phyloP scores from a whole-genome alignment of 805 yeast species.

The Lachancea quebecensis region DNA sequence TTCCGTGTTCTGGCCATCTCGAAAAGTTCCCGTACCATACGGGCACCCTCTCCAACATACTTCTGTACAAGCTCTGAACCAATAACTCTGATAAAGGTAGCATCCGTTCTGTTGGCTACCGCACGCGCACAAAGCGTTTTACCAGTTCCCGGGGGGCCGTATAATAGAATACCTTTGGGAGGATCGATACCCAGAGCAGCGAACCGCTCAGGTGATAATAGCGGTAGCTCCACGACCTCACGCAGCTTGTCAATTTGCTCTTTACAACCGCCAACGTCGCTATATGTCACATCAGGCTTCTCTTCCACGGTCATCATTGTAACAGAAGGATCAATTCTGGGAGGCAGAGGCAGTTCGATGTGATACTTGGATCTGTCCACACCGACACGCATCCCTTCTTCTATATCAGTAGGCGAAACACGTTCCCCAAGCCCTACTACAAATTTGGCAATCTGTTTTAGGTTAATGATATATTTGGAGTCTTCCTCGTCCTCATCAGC shows the following conservation, averaged over 20 bases:
- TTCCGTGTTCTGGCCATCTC: constrained; percentile 99
- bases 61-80: constrained; percentile 98
- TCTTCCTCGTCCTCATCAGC: constrained; percentile 68
- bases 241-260: constrained; percentile 95
- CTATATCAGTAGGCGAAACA: constrained; percentile 97
- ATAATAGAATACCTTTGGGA: constrained; percentile 92
- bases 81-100: constrained; percentile 95
- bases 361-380: constrained; percentile 96
- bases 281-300: constrained; percentile 97
- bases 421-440: constrained; percentile 95
- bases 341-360: constrained; percentile 95
- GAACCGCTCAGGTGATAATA: constrained; percentile 92
- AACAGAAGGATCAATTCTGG: constrained; percentile 94
- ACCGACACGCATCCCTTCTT: constrained; percentile 99
- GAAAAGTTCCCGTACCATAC: constrained; percentile 97
- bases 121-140: constrained; percentile 98
- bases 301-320: constrained; percentile 99
- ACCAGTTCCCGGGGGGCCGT: constrained; percentile 99
- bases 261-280: constrained; percentile 98
- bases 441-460: constrained; percentile 96
- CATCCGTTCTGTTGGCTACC: constrained; percentile 98
- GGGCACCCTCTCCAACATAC: constrained; percentile 99
- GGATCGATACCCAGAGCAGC: constrained; percentile 97
- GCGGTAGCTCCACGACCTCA: constrained; percentile 92
- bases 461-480: constrained; percentile 88